Evolutionary conservation across 768 basidiomycete genomes (phyloP), one percentile per base, ranked within the genome.

Genomic region (Macrolepiota dolichaula): DNA sequence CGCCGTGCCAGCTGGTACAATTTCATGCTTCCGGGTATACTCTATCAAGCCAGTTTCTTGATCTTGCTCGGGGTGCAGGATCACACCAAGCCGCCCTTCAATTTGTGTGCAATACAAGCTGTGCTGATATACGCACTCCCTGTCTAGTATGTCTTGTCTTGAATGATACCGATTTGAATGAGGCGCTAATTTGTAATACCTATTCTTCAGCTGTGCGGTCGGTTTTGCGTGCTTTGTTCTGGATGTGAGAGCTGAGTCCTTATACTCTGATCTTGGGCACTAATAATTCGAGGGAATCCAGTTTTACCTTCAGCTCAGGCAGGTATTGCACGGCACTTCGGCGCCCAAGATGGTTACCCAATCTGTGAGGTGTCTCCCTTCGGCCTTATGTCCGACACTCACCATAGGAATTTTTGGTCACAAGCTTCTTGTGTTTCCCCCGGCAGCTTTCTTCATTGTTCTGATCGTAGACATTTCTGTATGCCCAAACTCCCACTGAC

Each of bases 121-220:
- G 55, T 62, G 3, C 54, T 72, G n/a, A 67, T 73, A 12, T 70
- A 73, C 42, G 64, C 71, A n/a, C 49, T 59, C 0, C 70, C 71
- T 4, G 47, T 64, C 25, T 59, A 70, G 72, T 73, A 63, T 22
- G 66, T 53, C 19, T 24, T 9, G 9, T 49, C 24, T 7, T 24
- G 19, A 22, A 25, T 49, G 11, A 13, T 27, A 27, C 15, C 24
- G 13, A n/a, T 11, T 13, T 13, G 13, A 27, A 49, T 12, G 7
- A 10, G 24, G 12, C 22, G 46, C 7, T 25, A 27, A 12, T 49
- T 15, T 22, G 12, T 5, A 10, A 10, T 5, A 12, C 19, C 25
- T 2, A 11, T n/a, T 49, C n/a, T n/a, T n/a, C n/a, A 27, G 52
- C 42, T 51, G n/a, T 42, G 36, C 56, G 38, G 44, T 29, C 37